phyloP scores from a whole-genome alignment of 169 alveolate genomes.

The Eimeria maxima region DNA sequence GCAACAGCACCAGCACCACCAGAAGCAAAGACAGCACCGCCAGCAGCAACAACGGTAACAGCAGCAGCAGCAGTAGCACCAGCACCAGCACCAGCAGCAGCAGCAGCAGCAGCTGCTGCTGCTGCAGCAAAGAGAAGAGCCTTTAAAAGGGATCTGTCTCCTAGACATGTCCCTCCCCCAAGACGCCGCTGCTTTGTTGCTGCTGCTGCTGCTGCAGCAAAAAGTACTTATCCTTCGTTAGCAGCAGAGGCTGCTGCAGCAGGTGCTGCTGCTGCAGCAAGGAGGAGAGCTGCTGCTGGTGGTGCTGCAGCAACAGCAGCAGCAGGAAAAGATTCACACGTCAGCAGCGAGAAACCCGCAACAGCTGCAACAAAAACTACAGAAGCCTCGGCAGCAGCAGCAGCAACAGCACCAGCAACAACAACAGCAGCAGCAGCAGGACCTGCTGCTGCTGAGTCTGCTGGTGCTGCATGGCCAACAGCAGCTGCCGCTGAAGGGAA shows the following conservation, averaged over 20 bases:
- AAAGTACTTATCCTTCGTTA: not conserved
- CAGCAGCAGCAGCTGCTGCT: not conserved
- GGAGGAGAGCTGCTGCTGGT: no score
- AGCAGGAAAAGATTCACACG: not conserved
- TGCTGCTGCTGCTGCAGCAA: not conserved
- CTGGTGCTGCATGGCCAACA: no score
- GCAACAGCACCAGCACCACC: no score
- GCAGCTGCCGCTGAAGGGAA: no score
- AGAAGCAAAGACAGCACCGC: not conserved
- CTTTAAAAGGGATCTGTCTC: not conserved
- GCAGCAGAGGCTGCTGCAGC: not conserved
- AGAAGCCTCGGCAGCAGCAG: no score
- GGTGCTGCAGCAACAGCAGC: no score
- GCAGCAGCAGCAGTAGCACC: conserved; percentile 1
- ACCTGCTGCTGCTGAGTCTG: conserved; percentile 5
- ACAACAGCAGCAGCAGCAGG: no score
- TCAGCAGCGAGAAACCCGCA: no score
- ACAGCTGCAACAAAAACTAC: no score
- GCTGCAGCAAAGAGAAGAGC: not conserved
- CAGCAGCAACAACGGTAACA: no score
- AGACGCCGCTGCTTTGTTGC: not conserved
- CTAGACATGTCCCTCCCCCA: not conserved
- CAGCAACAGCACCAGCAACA: no score
- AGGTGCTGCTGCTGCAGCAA: not conserved
- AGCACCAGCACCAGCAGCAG: no score